These are phyloP conservation scores for Xylaria polymorpha DNA, from an alignment of 2,329 filamentous ascomycete genomes.

Conservation along the genomic window DNA sequence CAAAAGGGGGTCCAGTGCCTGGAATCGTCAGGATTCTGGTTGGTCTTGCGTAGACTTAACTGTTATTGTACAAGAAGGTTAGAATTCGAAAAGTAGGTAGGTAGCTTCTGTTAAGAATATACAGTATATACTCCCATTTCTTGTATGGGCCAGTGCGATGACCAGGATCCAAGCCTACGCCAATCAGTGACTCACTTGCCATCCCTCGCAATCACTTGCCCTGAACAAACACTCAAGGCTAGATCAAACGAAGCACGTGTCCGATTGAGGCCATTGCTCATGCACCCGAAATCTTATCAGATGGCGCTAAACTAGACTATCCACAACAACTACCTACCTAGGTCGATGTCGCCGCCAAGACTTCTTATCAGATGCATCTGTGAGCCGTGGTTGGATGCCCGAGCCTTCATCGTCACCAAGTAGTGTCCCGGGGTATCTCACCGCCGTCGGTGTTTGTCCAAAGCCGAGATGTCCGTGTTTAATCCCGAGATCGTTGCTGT, in stretches of 20 bases:
- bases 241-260: neutral
- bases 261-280: constrained; percentile 6
- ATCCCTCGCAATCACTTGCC: neutral
- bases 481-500: constrained; percentile 14
- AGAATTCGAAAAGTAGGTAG: neutral
- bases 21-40: neutral
- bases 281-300: constrained; percentile 19
- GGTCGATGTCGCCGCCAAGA: constrained; percentile 9
- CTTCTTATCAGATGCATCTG: constrained; percentile 25
- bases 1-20: neutral
- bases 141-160: neutral
- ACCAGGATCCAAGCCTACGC: neutral
- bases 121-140: neutral
- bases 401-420: constrained; percentile 1
- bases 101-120: neutral
- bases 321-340: neutral
- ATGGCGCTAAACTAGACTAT: constrained; percentile 21
- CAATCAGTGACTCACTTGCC: neutral
- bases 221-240: neutral
- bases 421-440: neutral
- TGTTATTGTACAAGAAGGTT: neutral
- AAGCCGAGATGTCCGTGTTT: neutral
- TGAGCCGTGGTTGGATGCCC: constrained; percentile 3
- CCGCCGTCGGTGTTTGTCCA: constrained; percentile 13
- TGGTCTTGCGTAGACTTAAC: neutral